Evolutionary conservation across 2,329 filamentous ascomycete genomes (phyloP), one percentile per base, ranked within the genome.

Genomic region (Tolypocladium guangdongense): DNA sequence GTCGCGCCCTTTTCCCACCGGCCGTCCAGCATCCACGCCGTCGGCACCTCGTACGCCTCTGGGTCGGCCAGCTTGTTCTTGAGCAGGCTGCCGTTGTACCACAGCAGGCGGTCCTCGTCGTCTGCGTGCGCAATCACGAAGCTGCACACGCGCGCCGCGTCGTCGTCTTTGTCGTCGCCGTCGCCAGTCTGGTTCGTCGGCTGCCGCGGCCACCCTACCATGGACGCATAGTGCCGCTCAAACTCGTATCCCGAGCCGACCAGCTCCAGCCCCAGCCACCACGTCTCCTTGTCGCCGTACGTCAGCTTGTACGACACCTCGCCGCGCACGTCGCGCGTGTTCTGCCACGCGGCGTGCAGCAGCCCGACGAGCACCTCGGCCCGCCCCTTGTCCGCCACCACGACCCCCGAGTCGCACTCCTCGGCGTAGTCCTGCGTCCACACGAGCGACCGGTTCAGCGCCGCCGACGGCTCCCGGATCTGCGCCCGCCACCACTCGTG

Each of bases 281-380:
- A 76, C 1, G 65, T 71, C 56, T 76, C 74, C 56, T 76, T 75
- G 38, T 76, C 74, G 0, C 74, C 74, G 24, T 75, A 70, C 0
- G 64, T 71, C 32, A 73, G 60, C 35, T 64, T 62, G 54, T 74
- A 75, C 1, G 72, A 73, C 11, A 69, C 63, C 30, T 69, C 62
- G 4, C 72, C 67, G 0, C 73, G 66, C 1, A 74, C 71, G 0
- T 55, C 58, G 7, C 65, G 59, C 1, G 67, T 68, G 50, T 76
- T 76, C 57, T 75, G 72, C 74, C 73, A 76, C n/a, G 64, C 68
- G 0, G 65, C 60, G 48, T 74, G 73, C 8, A 76, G 57, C 2
- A 76, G 58, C 0, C 65, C 73, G 12, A 71, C 62, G 14, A 76
- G 43, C 3, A 74, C 62, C 1, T 66, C 60, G 0, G 68, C 54